Base-by-base conservation (phyloP, 805 yeast genomes). In the Teunomyces gatunensis region DNA sequence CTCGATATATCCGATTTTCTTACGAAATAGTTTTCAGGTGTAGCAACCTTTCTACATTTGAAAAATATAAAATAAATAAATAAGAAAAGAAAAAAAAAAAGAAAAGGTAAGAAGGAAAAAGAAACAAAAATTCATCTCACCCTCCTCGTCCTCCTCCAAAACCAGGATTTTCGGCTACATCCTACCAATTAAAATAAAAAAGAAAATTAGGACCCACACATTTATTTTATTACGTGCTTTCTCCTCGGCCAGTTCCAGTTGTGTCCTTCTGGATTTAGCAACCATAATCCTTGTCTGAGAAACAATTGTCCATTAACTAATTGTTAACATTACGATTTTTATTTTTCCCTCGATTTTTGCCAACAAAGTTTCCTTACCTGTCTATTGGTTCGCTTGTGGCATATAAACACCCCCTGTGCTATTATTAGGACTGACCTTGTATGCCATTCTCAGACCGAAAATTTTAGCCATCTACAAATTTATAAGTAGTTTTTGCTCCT, bases 341-440 rank as follows among this genome's bases (percentile, higher is more conserved):
- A 2, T 25, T 25, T 25, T 25, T 25, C 11, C 27, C 4, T 6
- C 6, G 7, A 18, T 18, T 21, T 25, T 25, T 25, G 27, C 11
- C 4, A 7, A 25, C 27, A 25, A 25, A 25, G 27, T 9, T 25
- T 25, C 27, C 27, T 25, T 25, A 25, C 27, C 27, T 25, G 27
- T 25, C 27, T 13, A 13, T 13, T 13, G 18, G 34, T 32, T 32
- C 34, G 34, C 34, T 32, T 32, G 17, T 13, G 15, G 18, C 17
- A 32, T 30, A 30, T 32, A 32, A 32, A 32, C 34, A 32, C 34
- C 34, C 34, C 34, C 34, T 32, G 34, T 32, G 34, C 34, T 32
- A 32, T 32, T 6, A 32, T 32, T 32, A 13, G 34, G 34, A 32
- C 18, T n/a, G 18, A 13, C 5, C 17, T 32, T 32, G 34, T 32